Conservation (phyloP, 257 asterid species). For the Ophiorrhiza pumila region DNA sequence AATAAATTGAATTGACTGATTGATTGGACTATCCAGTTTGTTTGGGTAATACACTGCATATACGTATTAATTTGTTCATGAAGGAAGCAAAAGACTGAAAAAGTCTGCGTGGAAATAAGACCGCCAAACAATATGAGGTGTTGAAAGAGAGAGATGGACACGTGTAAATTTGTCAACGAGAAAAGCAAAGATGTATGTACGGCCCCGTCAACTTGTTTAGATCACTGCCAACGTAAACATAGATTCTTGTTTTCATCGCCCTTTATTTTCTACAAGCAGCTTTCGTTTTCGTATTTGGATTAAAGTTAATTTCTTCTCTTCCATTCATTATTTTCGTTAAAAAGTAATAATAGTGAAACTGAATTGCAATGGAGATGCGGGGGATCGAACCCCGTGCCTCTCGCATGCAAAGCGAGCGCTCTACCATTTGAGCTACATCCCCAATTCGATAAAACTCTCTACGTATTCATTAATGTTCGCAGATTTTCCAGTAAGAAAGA, state of each 20-base stretch:
- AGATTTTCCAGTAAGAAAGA: constrained; percentile 32
- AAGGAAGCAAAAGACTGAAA: too few relatives aligned
- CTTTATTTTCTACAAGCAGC: too few relatives aligned
- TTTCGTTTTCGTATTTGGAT: too few relatives aligned
- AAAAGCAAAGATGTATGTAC: too few relatives aligned
- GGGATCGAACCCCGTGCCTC: constrained; percentile 95
- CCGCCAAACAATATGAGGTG: constrained; percentile 32
- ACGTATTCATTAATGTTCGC: constrained; percentile 19
- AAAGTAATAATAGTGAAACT: too few relatives aligned
- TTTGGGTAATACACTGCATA: background rate
- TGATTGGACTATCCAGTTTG: background rate
- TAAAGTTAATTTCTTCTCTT: too few relatives aligned
- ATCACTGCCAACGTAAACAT: too few relatives aligned
- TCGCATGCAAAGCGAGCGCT: constrained; percentile 99
- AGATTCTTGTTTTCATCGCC: too few relatives aligned
- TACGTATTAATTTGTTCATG: too few relatives aligned
- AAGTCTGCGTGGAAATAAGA: constrained; percentile 42
- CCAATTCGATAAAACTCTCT: too few relatives aligned
- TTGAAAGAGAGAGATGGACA: background rate
- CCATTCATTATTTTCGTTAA: too few relatives aligned
- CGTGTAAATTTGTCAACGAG: constrained; percentile 6
- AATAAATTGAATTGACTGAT: background rate
- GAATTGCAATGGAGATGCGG: constrained; percentile 33
- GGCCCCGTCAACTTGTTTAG: too few relatives aligned
- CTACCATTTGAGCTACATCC: constrained; percentile 99